Base-by-base conservation (phyloP, 2,329 filamentous ascomycete genomes). In the Fusarium sterilihyphosum region DNA sequence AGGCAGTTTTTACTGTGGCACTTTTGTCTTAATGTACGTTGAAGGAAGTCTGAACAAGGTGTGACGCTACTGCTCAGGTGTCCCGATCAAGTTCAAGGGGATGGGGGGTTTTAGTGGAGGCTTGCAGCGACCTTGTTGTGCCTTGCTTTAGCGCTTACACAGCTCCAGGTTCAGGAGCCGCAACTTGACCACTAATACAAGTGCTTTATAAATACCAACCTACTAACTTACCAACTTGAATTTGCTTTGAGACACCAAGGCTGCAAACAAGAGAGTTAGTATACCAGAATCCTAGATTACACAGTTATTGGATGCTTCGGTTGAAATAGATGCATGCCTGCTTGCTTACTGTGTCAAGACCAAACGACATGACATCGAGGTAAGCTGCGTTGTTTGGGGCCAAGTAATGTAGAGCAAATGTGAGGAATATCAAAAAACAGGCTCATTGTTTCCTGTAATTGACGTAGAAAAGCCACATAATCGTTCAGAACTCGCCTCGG, bases 61-160 rank as follows among this genome's bases (percentile, higher is more conserved):
- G 47, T 37, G 54, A 62, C 47, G 57, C 57, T 66, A 59, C 41
- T 59, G 57, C 43, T 52, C 33, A 38, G 43, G 18, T 56, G 64
- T 43, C 49, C 65, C 47, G 66, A 68, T 43, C 65, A 52, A 31
- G 41, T 24, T 38, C 24, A 44, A 61, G 20, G 37, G 31, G 35
- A 29, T 61, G 46, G 44, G 43, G 41, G 41, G 35, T n/a, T 37
- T 59, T 53, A 37, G 49, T 68, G 64, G 64, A 61, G 65, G 66
- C 47, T 40, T 40, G 43, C 49, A 54, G 47, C 43, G 33, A 29
- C 31, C 29, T 26, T 22, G 22, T 22, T 24, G 57, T 60, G 33
- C 57, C 57, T 60, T 60, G 43, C 43, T 52, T 46, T 59, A 63
- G 52, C 52, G 50, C 24, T 40, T 37, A 46, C 20, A 43, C 14